These are phyloP conservation scores for Colletotrichum sp. DNA, from an alignment of 2,329 filamentous ascomycete genomes.

Conservation along the genomic window DNA sequence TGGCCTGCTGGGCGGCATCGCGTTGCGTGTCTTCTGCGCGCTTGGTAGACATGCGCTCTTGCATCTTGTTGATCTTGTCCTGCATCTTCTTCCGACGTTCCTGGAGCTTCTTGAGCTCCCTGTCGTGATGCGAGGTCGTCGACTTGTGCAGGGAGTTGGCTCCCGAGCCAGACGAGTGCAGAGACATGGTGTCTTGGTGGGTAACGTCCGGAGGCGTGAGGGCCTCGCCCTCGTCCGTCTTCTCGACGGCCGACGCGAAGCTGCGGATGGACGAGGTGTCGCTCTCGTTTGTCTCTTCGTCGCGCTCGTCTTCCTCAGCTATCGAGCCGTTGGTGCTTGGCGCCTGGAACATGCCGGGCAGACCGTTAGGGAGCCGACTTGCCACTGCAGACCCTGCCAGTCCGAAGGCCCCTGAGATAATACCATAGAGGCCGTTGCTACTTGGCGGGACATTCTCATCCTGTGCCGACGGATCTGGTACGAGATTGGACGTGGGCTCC, in stretches of 20 bases:
- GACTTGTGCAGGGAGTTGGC: constrained; percentile 27
- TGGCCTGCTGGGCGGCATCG: constrained; percentile 56
- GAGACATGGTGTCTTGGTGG: constrained; percentile 19
- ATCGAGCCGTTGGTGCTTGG: constrained; percentile 31
- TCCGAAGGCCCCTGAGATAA: constrained; percentile 58
- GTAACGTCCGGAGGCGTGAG: constrained; percentile 8
- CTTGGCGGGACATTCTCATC: constrained; percentile 37
- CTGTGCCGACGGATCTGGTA: constrained; percentile 21
- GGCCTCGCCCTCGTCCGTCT: constrained; percentile 31
- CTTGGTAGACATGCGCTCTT: constrained; percentile 50
- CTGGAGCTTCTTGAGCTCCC: constrained; percentile 68
- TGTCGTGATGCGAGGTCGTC: constrained; percentile 53
- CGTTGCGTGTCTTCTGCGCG: constrained; percentile 52
- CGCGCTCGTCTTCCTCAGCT: constrained; percentile 31
- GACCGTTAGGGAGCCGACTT: constrained; percentile 37
- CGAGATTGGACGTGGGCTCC: constrained; percentile 37
- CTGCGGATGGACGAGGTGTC: constrained; percentile 52
- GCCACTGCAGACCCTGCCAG: constrained; percentile 53
- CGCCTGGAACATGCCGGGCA: constrained; percentile 30
- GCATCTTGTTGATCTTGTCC: constrained; percentile 63
- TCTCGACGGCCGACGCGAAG: constrained; percentile 54
- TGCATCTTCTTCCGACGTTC: constrained; percentile 66
- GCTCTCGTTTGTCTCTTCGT: constrained; percentile 35
- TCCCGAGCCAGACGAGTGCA: constrained; percentile 44
- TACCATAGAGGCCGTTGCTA: constrained; percentile 57